A percentile compares a stretch with the other conserved stretches of the same genome.
Conservation (phyloP, 202 grass and related monocot species). For the Setaria italica region DNA sequence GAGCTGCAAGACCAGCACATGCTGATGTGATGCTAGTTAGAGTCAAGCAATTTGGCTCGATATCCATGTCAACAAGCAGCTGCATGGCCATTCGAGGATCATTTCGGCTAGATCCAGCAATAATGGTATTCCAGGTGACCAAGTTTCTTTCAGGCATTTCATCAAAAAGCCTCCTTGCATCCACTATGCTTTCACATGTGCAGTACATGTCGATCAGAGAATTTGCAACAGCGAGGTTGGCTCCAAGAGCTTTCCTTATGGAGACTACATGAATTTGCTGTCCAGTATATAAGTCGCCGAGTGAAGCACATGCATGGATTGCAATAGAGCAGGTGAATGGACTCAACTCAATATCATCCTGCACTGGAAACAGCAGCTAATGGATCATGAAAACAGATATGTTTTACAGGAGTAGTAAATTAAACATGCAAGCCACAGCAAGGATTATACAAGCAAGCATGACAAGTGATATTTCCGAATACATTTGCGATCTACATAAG, state of each 20-base stretch:
- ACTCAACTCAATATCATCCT: conserved; percentile 57
- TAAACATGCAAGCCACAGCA: conserved; percentile 8
- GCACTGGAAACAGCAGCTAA: conserved; percentile 49
- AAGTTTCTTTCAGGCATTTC: conserved; percentile 56
- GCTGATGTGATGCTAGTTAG: conserved; percentile 59
- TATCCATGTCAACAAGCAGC: conserved; percentile 52
- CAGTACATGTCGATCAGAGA: conserved; percentile 66
- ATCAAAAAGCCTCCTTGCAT: conserved; percentile 55
- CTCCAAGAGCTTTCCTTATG: conserved; percentile 43
- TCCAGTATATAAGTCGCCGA: conserved; percentile 42
- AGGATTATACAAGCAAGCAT: not conserved
- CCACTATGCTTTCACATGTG: conserved; percentile 46
- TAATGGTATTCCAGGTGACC: conserved; percentile 72
- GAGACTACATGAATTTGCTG: conserved; percentile 55
- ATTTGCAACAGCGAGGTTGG: conserved; percentile 57
- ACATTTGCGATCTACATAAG: not conserved
- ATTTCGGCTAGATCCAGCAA: conserved; percentile 43
- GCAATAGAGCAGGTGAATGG: conserved; percentile 60
- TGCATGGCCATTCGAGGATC: conserved; percentile 56
- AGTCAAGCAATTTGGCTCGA: conserved; percentile 55
- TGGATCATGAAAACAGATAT: conserved; percentile 25
- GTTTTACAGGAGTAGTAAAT: not conserved
- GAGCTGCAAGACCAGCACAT: conserved; percentile 59
- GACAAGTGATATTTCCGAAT: conserved; percentile 6
- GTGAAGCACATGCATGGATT: conserved; percentile 45